Evolutionary conservation across 2,329 filamentous ascomycete genomes (phyloP), one percentile per base, ranked within the genome.

Genomic region (Fusarium duplospermum): DNA sequence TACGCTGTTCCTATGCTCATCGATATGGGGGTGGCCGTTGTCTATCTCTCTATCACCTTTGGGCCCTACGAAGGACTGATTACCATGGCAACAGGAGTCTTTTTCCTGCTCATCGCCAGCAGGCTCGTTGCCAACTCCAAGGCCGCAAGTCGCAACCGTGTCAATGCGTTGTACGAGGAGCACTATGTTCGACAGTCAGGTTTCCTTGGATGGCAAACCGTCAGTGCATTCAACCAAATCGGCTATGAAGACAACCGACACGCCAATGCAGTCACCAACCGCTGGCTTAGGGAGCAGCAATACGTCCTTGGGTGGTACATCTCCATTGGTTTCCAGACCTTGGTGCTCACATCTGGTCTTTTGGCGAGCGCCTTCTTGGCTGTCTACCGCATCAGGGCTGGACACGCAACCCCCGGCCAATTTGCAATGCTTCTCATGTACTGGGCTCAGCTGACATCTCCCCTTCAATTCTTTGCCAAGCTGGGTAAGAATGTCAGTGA

Each of bases 381-480:
- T 2, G 88, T 91, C 0, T 93, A 91, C 79, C 91, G 93, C 71
- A 91, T 94, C 63, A 91, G 87, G 3, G 87, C 86, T n/a, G 88
- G 87, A 2, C 82, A 87, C 62, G 88, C 89, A 6, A 89, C 89
- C 6, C 85, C 92, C 13, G 92, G 92, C 64, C 87, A 92, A 72
- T 94, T 94, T 75, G 90, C 93, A 64, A 90, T 91, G 82, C 85
- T 94, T 18, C 83, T 94, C 69, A 92, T 91, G 62, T 94, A 94
- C 80, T 93, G 93, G 92, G 88, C 89, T 20, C 92, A 94, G 77
- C 86, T 94, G 40, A 92, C 92, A 52, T 88, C 89, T 2, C 93
- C 93, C 3, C 86, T 94, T 62, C 91, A 91, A 73, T 94, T 93
- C 81, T 94, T 94, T 78, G 87, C 89, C 8, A 83, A 84, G 20